These are phyloP conservation scores for Talaromyces sp. DNA, from an alignment of 2,329 filamentous ascomycete species.

Conservation along the genomic window DNA sequence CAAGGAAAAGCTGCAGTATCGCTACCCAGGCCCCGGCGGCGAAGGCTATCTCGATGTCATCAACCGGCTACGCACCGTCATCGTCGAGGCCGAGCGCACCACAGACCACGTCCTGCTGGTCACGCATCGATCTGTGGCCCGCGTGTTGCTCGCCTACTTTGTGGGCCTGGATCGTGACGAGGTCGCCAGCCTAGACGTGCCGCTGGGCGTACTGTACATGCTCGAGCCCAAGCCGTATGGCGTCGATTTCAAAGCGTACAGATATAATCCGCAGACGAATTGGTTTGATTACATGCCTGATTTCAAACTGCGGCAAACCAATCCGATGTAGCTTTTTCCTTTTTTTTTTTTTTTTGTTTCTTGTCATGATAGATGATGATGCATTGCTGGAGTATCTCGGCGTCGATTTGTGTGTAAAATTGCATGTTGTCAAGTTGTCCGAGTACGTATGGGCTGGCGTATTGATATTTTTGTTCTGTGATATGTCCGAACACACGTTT, in stretches of 20 bases:
- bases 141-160: constrained; percentile 94
- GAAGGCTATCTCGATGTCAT: constrained; percentile 97
- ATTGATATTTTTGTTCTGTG: neutral
- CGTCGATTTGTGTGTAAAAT: neutral
- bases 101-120: constrained; percentile 92
- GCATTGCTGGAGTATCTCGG: neutral
- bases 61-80: constrained; percentile 89
- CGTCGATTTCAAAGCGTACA: constrained; percentile 93
- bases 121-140: constrained; percentile 84
- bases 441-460: neutral
- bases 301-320: constrained; percentile 62
- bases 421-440: neutral
- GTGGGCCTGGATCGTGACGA: constrained; percentile 85
- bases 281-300: constrained; percentile 85
- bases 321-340: constrained; percentile 10
- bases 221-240: constrained; percentile 98
- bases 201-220: constrained; percentile 87
- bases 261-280: constrained; percentile 71
- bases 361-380: constrained; percentile 2
- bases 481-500: neutral
- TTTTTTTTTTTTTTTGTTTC: neutral
- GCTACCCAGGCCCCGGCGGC: constrained; percentile 91
- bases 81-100: constrained; percentile 94
- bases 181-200: constrained; percentile 91
- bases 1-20: constrained; percentile 87